Conservation (phyloP, 805 yeast genomes). For the Isabelozyma heimii region DNA sequence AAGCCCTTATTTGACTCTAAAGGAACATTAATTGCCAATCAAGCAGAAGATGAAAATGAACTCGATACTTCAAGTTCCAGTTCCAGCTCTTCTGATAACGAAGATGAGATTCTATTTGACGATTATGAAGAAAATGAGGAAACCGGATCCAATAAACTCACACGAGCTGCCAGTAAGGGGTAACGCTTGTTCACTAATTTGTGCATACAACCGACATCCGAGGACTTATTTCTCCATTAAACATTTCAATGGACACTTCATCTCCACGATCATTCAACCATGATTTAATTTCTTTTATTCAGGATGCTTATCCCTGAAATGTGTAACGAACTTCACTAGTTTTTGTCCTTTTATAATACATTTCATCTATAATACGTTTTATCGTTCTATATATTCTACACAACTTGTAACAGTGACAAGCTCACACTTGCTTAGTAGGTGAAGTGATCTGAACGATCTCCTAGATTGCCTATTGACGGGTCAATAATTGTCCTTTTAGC, state of each 20-base stretch:
- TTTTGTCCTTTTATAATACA: not conserved
- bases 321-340: conserved; percentile 1
- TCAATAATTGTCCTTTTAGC: no score
- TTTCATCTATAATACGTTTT: not conserved
- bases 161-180: conserved; percentile 42
- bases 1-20: conserved; percentile 58
- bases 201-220: no score
- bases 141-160: conserved; percentile 23
- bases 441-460: no score
- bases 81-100: conserved; percentile 29
- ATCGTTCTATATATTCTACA: not conserved
- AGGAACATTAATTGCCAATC: conserved; percentile 12
- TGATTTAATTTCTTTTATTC: not conserved
- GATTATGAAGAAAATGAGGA: conserved; percentile 1
- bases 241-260: no score
- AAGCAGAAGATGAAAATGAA: conserved; percentile 16
- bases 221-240: no score
- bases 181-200: not conserved
- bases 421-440: no score
- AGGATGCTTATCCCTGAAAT: not conserved
- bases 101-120: conserved; percentile 11
- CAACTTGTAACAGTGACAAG: no score
- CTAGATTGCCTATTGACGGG: no score
- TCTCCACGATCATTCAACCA: not conserved
- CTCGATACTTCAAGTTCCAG: conserved; percentile 20